A percentile compares a stretch with the other conserved stretches of the same genome.
These are phyloP conservation scores for Akanthomyces dipterigenus DNA, from an alignment of 2,329 filamentous ascomycete genomes.

Conservation along the genomic window DNA sequence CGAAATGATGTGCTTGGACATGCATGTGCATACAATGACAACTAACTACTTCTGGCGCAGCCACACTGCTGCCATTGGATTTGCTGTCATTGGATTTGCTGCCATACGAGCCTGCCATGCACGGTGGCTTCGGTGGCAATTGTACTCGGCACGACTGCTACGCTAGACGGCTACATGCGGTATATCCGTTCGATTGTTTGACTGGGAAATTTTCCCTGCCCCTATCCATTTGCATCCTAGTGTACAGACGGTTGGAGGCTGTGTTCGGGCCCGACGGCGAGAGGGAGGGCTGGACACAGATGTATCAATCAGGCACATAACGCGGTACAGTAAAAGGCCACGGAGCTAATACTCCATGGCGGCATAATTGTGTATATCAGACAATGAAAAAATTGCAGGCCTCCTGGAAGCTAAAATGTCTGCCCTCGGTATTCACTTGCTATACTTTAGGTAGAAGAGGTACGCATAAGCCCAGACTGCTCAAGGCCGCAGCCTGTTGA, in stretches of 20 bases:
- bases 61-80: not conserved
- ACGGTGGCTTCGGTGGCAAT: not conserved
- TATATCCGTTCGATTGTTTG: not conserved
- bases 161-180: not conserved
- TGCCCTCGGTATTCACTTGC: not conserved
- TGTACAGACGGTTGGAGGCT: not conserved
- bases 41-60: not conserved
- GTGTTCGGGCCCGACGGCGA: not conserved
- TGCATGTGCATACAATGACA: not conserved
- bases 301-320: not conserved
- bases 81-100: not conserved
- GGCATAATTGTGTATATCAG: not conserved
- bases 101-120: no score
- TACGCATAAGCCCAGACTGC: not conserved
- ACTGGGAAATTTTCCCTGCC: not conserved
- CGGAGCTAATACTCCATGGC: not conserved
- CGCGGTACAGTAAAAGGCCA: not conserved
- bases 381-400: not conserved
- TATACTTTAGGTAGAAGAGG: not conserved
- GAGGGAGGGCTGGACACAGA: not conserved
- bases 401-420: not conserved
- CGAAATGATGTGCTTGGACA: not conserved
- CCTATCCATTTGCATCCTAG: not conserved
- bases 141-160: not conserved
- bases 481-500: not conserved